Evolutionary conservation across 2,329 filamentous ascomycete genomes (phyloP), one percentile per base, ranked within the genome.

Genomic region (Colletotrichum paranaense): DNA sequence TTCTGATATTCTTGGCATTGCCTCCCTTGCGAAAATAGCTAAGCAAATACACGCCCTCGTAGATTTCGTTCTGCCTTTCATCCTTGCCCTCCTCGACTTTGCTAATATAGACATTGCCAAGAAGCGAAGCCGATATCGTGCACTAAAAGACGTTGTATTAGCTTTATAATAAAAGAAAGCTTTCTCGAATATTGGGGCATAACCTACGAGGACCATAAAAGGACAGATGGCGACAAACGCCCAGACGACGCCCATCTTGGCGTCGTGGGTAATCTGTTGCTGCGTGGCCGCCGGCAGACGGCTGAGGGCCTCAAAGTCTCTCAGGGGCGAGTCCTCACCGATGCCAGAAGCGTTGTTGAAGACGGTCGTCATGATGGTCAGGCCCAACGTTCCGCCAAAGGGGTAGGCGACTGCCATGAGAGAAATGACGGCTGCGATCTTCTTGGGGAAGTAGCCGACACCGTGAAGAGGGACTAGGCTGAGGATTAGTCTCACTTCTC

Each of bases 331-430:
- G 66, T 76, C 62, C 57, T 56, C 65, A 24, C 69, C 65, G 28
- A 78, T 72, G 1, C 79, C 81, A 6, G 80, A 80, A 5, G 79
- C 82, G 74, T 93, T 93, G 78, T 92, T 92, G 80, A 93, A 93
- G 1, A 93, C 91, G 9, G 88, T 87, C 16, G 90, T 88, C 92
- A 93, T 93, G 76, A 93, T 86, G 0, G 91, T 92, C 58, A 93
- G 84, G 0, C 88, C 88, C 3, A 93, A 80, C 0, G 91, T 92
- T 14, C 92, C 91, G 4, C 92, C 92, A 28, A 94, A 88, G 0
- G 90, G 89, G 19, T 89, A 72, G 2, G 90, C 86, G 66, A 93
- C 89, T 0, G 87, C 84, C 79, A 92, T 86, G 11, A 93, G 78
- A 0, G 88, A 90, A 68, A 92, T 87, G 4, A 92, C 88, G 0